Conservation (phyloP, 179 eudicot species). For the Beta lomatogona region DNA sequence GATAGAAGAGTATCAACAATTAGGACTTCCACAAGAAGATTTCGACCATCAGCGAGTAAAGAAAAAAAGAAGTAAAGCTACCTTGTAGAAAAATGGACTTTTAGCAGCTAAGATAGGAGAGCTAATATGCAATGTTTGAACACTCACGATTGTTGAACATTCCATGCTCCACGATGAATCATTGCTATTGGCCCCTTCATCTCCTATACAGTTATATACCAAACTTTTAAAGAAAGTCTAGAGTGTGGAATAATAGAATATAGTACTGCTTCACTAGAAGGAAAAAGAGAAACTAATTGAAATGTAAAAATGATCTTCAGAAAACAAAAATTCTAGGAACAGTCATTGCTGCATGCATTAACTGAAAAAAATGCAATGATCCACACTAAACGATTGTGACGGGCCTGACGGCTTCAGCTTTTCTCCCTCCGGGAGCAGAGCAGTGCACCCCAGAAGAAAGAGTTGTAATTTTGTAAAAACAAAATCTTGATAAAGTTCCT, state of each 20-base stretch:
- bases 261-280: not conserved
- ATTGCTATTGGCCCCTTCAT: slow-evolving; percentile 72
- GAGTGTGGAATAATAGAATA: not conserved
- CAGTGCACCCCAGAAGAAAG: not conserved
- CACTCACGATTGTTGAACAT: slow-evolving; percentile 63
- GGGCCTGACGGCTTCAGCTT: too few relatives aligned
- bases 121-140: slow-evolving; percentile 81
- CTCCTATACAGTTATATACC: slow-evolving; percentile 46
- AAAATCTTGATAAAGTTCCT: not conserved
- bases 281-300: not conserved
- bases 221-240: not conserved
- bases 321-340: not conserved
- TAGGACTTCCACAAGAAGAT: not conserved
- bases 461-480: not conserved
- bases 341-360: not conserved
- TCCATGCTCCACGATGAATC: slow-evolving; percentile 87
- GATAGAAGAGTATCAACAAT: not conserved
- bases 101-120: slow-evolving; percentile 98
- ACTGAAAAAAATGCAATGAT: too few relatives aligned
- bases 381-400: too few relatives aligned
- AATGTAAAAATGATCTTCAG: not conserved
- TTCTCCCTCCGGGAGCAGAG: not conserved
- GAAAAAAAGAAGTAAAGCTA: slow-evolving; percentile 12
- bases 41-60: not conserved
- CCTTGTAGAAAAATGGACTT: slow-evolving; percentile 97